Conservation (phyloP, 495 filamentous ascomycete genomes). For the Durotheca rogersii region DNA sequence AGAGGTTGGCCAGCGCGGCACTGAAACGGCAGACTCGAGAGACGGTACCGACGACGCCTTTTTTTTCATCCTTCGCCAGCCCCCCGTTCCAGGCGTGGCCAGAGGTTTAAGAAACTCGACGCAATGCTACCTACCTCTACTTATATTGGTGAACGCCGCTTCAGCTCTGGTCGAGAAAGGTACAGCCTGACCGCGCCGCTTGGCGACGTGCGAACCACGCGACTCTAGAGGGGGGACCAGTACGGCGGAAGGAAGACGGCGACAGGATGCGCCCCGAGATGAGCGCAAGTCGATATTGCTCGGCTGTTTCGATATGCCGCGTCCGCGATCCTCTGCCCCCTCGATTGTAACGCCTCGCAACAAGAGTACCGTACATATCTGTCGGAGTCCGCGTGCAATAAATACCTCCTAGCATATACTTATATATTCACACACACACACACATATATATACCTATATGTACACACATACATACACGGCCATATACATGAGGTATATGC, state of each 20-base stretch:
- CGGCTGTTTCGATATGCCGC: conserved; percentile 12
- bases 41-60: too few species aligned
- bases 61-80: too few species aligned
- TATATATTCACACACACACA: conserved; percentile 13
- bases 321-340: conserved; percentile 9
- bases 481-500: conserved; percentile 17
- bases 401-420: too few species aligned
- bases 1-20: neutral
- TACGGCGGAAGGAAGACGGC: conserved; percentile 12
- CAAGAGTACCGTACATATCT: conserved; percentile 1
- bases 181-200: too few species aligned
- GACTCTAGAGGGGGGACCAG: conserved; percentile 13
- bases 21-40: too few species aligned
- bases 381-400: too few species aligned
- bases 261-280: conserved; percentile 7
- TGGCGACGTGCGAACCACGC: conserved; percentile 13
- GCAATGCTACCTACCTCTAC: too few species aligned
- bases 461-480: neutral
- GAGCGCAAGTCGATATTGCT: conserved; percentile 7
- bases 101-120: too few species aligned
- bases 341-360: conserved; percentile 9
- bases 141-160: too few species aligned
- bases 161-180: conserved; percentile 11
- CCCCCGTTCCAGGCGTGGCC: too few species aligned
- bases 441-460: conserved; percentile 2